phyloP scores from a whole-genome alignment of 345 rosid genomes.

The Pugionium dolabratum region DNA sequence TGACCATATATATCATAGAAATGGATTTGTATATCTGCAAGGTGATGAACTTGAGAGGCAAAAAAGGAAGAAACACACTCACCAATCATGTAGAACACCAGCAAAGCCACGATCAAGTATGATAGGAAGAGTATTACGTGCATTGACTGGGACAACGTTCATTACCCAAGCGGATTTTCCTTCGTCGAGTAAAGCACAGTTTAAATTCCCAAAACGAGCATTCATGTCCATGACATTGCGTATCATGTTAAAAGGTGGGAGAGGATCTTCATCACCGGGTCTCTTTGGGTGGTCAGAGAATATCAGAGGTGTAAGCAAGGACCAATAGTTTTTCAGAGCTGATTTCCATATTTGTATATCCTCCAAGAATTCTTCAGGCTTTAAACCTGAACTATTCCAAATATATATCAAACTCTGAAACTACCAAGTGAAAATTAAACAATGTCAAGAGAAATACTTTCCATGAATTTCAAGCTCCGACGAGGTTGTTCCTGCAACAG shows the following conservation, averaged over 20 bases:
- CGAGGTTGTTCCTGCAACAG: slow-evolving; percentile 54
- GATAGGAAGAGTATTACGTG: slow-evolving; percentile 77
- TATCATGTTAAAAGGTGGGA: slow-evolving; percentile 93
- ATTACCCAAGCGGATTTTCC: slow-evolving; percentile 85
- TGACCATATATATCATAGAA: not conserved
- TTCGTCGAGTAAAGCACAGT: slow-evolving; percentile 74
- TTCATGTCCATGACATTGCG: slow-evolving; percentile 99
- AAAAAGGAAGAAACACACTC: slow-evolving; percentile 30
- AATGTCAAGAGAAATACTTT: slow-evolving; percentile 50
- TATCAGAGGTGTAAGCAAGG: slow-evolving; percentile 89
- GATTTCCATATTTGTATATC: slow-evolving; percentile 71
- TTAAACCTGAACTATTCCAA: slow-evolving; percentile 54
- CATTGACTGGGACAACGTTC: slow-evolving; percentile 88
- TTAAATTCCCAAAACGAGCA: slow-evolving; percentile 85
- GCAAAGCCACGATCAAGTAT: slow-evolving; percentile 86
- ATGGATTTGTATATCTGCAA: too few species aligned
- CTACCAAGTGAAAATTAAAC: not conserved
- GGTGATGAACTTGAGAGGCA: too few species aligned
- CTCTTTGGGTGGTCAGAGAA: slow-evolving; percentile 99
- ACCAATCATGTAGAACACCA: slow-evolving; percentile 97
- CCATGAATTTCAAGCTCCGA: slow-evolving; percentile 79
- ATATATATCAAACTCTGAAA: slow-evolving; percentile 6
- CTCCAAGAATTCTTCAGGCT: slow-evolving; percentile 72
- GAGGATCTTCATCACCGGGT: slow-evolving; percentile 98
- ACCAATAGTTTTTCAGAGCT: slow-evolving; percentile 87